Base-by-base conservation (phyloP, 2,329 filamentous ascomycete species). In the Phaeosphaeriaceae sp. region DNA sequence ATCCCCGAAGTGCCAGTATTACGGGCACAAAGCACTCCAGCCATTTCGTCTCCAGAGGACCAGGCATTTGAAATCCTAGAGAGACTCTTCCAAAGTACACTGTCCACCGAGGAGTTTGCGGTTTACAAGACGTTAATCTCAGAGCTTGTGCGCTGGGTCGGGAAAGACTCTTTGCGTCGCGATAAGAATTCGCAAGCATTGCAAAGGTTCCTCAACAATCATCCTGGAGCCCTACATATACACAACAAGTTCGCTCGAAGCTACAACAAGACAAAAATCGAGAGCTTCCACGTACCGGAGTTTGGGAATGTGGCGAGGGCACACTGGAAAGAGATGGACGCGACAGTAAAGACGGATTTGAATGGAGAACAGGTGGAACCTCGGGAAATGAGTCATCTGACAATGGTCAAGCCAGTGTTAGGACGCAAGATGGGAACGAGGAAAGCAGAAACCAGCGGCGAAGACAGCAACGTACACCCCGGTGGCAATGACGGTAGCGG, bases 161-260 rank as follows among this genome's bases (percentile, higher is more conserved):
- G 7, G 31, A 15, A 36, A 7, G 31, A 36, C 41, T 44, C n/a
- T 20, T 46, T 24, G 15, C 17, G 19, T 3, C 25, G 49, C 20
- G 21, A 13, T 45, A 3, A 19, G 21, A 44, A 36, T 11, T 3
- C 3, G 3, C 13, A 11, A 15, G 3, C 7, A 11, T 36, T 36
- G 31, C 31, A 36, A 3, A 21, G 24, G 9, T 45, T 51, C 20
- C 24, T 51, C 22, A 21, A 44, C 3, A 7, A 20, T 3, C 49
- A 51, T 17, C 25, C 19, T 21, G 19, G 42, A 4, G 40, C 22
- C 17, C 19, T 31, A 1, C 33, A 13, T 27, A 24, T 42, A 19
- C 49, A 53, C 19, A 46, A 53, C n/a, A 53, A 46, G 19, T 46
- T 27, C 11, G 50, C 50, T 11, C 42, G 25, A 15, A 22, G 15